A percentile compares a stretch with the other conserved stretches of the same genome.
Conservation (phyloP, 1,284 basidiomycete species). For the Omphalotus olearius region DNA sequence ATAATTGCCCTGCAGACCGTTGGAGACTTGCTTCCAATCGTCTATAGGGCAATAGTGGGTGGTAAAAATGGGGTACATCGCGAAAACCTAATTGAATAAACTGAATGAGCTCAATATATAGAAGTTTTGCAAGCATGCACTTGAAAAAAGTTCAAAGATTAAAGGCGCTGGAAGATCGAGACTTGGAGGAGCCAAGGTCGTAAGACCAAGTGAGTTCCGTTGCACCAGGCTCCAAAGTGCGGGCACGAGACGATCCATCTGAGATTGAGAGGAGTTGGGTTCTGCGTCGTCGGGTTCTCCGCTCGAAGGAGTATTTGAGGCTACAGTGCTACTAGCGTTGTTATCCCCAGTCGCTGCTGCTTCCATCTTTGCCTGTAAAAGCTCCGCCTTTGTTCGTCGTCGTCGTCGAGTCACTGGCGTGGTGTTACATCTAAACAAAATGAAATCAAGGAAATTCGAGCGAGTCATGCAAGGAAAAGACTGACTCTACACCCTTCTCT, state of each 20-base stretch:
- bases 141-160: not conserved
- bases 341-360: not conserved
- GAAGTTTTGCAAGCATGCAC: not conserved
- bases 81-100: not conserved
- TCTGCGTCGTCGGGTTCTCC: not conserved
- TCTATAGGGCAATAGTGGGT: not conserved
- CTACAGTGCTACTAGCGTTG: not conserved
- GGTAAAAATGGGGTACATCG: not conserved
- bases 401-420: slow-evolving; percentile 7
- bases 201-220: not conserved
- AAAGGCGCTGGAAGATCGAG: not conserved
- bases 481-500: slow-evolving; percentile 5
- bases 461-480: not conserved
- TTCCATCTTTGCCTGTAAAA: not conserved
- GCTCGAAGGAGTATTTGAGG: not conserved
- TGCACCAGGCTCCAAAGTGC: not conserved
- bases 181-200: not conserved
- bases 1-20: not conserved
- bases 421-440: slow-evolving; percentile 2
- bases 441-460: not conserved
- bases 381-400: slow-evolving; percentile 5
- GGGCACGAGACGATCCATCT: not conserved
- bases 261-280: too few relatives aligned
- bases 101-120: not conserved
- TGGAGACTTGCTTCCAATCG: not conserved